Evolutionary conservation across 371 early-diverging fungal species (phyloP).

Genomic region (Circinella umbellata): DNA sequence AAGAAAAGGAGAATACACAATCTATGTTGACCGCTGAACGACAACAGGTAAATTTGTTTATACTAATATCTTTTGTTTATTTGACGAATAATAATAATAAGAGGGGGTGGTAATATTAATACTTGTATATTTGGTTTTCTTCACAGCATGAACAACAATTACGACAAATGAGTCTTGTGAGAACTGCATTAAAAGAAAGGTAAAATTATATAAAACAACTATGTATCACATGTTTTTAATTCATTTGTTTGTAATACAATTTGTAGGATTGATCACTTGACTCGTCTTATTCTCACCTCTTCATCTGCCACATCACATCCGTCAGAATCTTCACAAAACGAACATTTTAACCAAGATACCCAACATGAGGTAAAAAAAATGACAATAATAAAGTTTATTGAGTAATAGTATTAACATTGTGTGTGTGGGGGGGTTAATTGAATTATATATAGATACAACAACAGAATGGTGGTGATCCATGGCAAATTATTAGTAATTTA

Average conservation of each 20-base stretch:
- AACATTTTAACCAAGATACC: neutral
- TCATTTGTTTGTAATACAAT: neutral
- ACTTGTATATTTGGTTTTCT: too few species aligned
- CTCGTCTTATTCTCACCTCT: slow-evolving; percentile 80
- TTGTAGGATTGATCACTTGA: slow-evolving; percentile 66
- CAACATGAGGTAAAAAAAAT: slow-evolving; percentile 5
- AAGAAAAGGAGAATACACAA: slow-evolving; percentile 47
- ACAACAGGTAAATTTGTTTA: slow-evolving; percentile 32
- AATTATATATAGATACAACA: neutral
- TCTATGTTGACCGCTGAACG: slow-evolving; percentile 38
- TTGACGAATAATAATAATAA: too few species aligned
- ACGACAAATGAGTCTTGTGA: slow-evolving; percentile 69
- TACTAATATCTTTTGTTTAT: neutral
- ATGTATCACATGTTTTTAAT: neutral
- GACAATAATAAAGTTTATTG: neutral
- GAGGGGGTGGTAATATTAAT: too few species aligned
- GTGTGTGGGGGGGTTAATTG: neutral
- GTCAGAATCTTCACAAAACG: slow-evolving; percentile 3
- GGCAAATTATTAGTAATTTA: slow-evolving; percentile 33
- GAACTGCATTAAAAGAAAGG: slow-evolving; percentile 81
- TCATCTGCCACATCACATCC: slow-evolving; percentile 46
- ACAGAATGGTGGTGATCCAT: slow-evolving; percentile 25
- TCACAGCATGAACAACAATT: slow-evolving; percentile 77
- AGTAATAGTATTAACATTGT: too few species aligned
- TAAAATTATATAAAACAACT: slow-evolving; percentile 39